Base-by-base conservation (phyloP, 805 yeast genomes). In the Kodamaea restingae region DNA sequence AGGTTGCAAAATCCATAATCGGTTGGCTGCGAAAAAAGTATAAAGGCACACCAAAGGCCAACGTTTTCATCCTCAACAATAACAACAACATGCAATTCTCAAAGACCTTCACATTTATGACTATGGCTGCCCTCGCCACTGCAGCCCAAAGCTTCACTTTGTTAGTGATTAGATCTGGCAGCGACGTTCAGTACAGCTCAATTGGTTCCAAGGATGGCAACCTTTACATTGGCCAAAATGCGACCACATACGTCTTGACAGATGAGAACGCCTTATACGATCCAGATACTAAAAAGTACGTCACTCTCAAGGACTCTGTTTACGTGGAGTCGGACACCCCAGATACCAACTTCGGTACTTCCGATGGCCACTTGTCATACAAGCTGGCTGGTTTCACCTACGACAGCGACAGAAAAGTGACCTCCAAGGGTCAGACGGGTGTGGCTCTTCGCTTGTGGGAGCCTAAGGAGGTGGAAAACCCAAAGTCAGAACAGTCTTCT, bases 81-180 rank as follows among this genome's bases (percentile, higher is more conserved):
- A 6, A 25, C 28, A 11, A 25, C 27, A 37, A 38, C 40, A 24
- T 45, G 48, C 46, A 45, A 40, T 42, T 45, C 22, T 27, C 46
- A 12, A 36, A 44, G 15, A 40, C 54, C 24, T 38, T 56, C 20
- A 48, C 57, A 5, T 39, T 51, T 27, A 41, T 54, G 34, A 39
- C 57, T 26, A 27, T 55, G 17, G 45, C 49, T 38, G 48, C 60
- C 40, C 37, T 54, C 29, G 61, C 60, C 22, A 37, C 51, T 24
- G 58, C 63, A 15, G 35, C 49, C 11, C 45, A 57, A 37, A 34
- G 44, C 18, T 44, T 53, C 11, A 38, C 52, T 20, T 43, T 52
- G 28, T 25, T 25, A n/a, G 28, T 25, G 21, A 54, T 58, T 25
- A 50, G 52, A 31, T 56, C 62, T 7, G 64, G 60, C 8, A 47